These are phyloP conservation scores for Pyrenophora seminiperda DNA, from an alignment of 2,329 filamentous ascomycete genomes.

Conservation along the genomic window DNA sequence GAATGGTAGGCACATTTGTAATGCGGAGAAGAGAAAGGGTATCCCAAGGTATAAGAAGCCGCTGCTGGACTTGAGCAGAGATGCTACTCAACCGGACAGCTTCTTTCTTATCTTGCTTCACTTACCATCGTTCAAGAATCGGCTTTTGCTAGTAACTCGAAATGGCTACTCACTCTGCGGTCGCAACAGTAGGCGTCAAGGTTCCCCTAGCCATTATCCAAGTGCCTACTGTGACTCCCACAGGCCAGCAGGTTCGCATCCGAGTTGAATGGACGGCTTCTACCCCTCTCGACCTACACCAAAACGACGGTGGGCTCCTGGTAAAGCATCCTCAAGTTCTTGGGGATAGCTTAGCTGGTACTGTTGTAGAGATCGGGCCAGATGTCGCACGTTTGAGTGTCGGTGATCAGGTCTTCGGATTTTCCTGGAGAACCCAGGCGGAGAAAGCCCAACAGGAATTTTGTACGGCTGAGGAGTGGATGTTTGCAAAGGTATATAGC, in stretches of 20 bases:
- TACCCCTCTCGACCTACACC: constrained; percentile 66
- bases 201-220: constrained; percentile 44
- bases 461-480: constrained; percentile 58
- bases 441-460: constrained; percentile 63
- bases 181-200: constrained; percentile 49
- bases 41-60: background rate
- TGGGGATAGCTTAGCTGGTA: constrained; percentile 60
- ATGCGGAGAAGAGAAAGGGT: background rate
- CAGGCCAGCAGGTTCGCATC: constrained; percentile 58
- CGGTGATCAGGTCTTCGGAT: constrained; percentile 63
- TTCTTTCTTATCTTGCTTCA: background rate
- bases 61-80: background rate
- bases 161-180: constrained; percentile 47
- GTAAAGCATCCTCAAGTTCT: constrained; percentile 57
- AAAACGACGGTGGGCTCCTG: constrained; percentile 64
- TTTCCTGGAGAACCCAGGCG: constrained; percentile 54
- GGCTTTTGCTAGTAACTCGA: background rate
- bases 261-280: constrained; percentile 64
- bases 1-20: constrained; percentile 5
- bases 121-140: background rate
- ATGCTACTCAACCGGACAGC: background rate
- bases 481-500: constrained; percentile 39
- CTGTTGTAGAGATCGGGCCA: constrained; percentile 58
- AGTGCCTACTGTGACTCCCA: constrained; percentile 44
- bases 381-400: constrained; percentile 52